Conservation (phyloP, 2,329 filamentous ascomycete genomes). For the Chlorencoelia australis region DNA sequence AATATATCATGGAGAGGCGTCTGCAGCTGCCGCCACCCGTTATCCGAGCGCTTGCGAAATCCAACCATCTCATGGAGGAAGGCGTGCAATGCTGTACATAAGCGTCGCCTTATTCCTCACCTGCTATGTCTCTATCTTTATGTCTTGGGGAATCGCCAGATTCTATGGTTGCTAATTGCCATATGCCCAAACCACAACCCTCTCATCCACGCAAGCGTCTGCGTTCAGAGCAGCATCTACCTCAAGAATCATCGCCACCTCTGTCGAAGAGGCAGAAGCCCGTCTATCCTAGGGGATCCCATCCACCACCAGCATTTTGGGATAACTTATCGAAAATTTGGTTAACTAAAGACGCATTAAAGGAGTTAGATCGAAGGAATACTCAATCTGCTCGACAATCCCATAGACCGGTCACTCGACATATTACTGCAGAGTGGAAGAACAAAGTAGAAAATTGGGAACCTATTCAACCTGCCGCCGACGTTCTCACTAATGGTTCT, state of each 20-base stretch:
- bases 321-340: slow-evolving; percentile 5
- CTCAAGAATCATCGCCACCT: not conserved
- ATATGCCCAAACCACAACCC: too few species aligned
- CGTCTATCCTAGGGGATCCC: not conserved
- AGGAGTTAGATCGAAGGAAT: slow-evolving; percentile 5
- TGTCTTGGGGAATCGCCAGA: not conserved
- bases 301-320: slow-evolving; percentile 4
- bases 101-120: too few species aligned
- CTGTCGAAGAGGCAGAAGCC: slow-evolving; percentile 1
- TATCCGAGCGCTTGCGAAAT: too few species aligned
- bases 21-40: too few species aligned
- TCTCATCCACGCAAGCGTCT: too few species aligned
- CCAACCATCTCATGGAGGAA: too few species aligned
- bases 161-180: too few species aligned
- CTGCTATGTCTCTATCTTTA: not conserved
- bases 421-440: slow-evolving; percentile 4
- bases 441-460: not conserved
- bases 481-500: slow-evolving; percentile 4
- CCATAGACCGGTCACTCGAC: slow-evolving; percentile 2
- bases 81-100: too few species aligned
- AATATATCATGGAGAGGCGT: not conserved
- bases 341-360: slow-evolving; percentile 3
- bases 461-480: not conserved
- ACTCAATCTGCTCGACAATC: slow-evolving; percentile 2
- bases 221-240: not conserved